Percentiles rank a stretch among this genome's conserved stretches.
Conservation (phyloP, 2,329 filamentous ascomycete species). For the Triangularia setosa region DNA sequence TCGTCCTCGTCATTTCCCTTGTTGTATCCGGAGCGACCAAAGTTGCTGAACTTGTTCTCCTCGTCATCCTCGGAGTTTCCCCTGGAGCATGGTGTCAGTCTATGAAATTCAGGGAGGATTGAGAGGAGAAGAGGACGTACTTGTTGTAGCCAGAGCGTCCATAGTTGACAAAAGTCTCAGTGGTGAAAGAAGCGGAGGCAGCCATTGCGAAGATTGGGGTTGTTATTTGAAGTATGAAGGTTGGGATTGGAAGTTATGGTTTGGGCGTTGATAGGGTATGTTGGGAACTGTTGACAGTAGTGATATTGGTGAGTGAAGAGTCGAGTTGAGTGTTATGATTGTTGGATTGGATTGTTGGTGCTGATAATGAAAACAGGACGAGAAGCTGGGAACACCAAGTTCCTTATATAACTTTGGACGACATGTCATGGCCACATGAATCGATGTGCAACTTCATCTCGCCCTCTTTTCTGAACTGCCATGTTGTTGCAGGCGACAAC, state of each 20-base stretch:
- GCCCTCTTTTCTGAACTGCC: slow-evolving; percentile 3
- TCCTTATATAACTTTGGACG: slow-evolving; percentile 22
- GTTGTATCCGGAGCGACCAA: slow-evolving; percentile 29
- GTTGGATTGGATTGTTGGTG: slow-evolving; percentile 17
- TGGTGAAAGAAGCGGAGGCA: slow-evolving; percentile 23
- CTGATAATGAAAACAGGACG: slow-evolving; percentile 23
- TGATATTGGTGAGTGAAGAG: slow-evolving; percentile 8
- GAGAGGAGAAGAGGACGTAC: slow-evolving; percentile 14
- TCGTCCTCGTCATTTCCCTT: slow-evolving; percentile 33
- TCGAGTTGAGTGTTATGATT: slow-evolving; percentile 6
- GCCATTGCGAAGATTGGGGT: slow-evolving; percentile 26
- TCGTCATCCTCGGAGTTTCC: slow-evolving; percentile 29
- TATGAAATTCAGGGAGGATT: background rate
- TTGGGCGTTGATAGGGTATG: slow-evolving; percentile 1
- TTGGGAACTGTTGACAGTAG: background rate
- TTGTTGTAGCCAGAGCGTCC: slow-evolving; percentile 49
- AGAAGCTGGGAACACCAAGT: slow-evolving; percentile 7
- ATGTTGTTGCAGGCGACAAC: slow-evolving; percentile 16
- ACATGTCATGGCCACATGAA: background rate
- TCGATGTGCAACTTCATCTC: background rate
- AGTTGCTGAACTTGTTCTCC: slow-evolving; percentile 29
- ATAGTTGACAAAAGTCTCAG: slow-evolving; percentile 23
- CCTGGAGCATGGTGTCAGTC: slow-evolving; percentile 17
- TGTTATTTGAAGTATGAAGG: slow-evolving; percentile 3
- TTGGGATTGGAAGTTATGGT: slow-evolving; percentile 2